Conservation (phyloP, 75 land plant genomes). For the Gnetum montanum region DNA sequence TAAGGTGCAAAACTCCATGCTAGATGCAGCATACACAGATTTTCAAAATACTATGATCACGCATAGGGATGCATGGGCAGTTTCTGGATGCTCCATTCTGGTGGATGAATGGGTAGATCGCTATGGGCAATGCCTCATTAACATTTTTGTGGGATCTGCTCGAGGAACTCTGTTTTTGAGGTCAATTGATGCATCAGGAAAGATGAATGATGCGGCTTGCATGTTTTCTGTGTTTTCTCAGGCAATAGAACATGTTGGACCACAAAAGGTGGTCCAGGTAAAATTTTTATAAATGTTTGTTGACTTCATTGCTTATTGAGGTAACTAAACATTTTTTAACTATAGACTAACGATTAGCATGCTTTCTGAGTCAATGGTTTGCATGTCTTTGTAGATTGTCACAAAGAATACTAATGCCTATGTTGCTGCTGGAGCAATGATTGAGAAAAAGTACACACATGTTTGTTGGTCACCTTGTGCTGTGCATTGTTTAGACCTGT, state of each 20-base stretch:
- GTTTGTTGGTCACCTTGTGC: constrained; percentile 26
- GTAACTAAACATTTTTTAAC: too few relatives aligned
- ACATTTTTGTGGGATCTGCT: constrained; percentile 26
- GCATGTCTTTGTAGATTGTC: too few relatives aligned
- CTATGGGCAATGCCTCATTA: constrained; percentile 18
- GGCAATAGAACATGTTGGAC: constrained; percentile 28
- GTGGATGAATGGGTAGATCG: constrained; percentile 34
- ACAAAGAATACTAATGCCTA: constrained; percentile 8
- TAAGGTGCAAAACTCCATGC: too few relatives aligned
- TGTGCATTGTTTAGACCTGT: constrained; percentile 26
- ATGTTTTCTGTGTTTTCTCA: constrained; percentile 13
- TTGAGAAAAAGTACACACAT: constrained; percentile 13
- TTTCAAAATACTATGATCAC: too few relatives aligned
- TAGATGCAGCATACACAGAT: too few relatives aligned
- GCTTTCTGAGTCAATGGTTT: too few relatives aligned
- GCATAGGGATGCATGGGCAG: too few relatives aligned
- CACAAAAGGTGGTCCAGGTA: constrained; percentile 35
- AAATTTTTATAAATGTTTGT: too few relatives aligned
- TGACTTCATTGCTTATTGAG: too few relatives aligned
- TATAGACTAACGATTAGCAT: too few relatives aligned
- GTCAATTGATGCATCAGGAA: too few relatives aligned
- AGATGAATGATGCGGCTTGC: constrained; percentile 16
- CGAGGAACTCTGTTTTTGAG: constrained; percentile 27
- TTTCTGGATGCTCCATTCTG: constrained; percentile 38
- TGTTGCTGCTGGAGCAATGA: constrained; percentile 15